These are phyloP conservation scores for Neckera pumila DNA, from an alignment of 225 moss, liverwort and hornwort species.

Conservation along the genomic window DNA sequence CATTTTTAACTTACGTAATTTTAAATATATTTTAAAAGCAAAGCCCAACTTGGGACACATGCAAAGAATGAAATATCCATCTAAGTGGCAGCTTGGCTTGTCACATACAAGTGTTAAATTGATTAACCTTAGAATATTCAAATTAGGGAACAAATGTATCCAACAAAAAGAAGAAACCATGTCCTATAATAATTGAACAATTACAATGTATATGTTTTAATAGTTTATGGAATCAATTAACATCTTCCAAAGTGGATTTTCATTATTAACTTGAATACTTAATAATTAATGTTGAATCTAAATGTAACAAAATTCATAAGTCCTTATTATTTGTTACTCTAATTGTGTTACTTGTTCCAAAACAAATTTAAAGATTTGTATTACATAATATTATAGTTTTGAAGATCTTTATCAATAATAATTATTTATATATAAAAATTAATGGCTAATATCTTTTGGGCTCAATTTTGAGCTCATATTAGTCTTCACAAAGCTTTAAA, in stretches of 20 bases:
- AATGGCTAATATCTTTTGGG: accelerated
- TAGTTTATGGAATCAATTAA: not conserved
- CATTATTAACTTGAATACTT: not conserved
- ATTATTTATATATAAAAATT: not conserved
- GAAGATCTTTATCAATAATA: not conserved
- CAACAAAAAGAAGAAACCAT: not conserved
- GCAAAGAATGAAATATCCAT: accelerated
- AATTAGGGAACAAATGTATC: too few relatives aligned
- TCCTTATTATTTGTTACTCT: not conserved
- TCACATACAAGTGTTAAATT: not conserved
- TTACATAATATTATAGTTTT: too few relatives aligned
- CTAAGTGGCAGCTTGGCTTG: not conserved
- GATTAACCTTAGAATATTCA: too few relatives aligned
- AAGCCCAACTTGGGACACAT: not conserved
- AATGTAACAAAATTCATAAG: not conserved
- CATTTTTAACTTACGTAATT: not conserved
- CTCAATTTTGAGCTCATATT: not conserved
- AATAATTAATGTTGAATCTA: not conserved
- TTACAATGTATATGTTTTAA: not conserved
- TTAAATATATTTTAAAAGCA: not conserved
- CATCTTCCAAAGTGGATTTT: not conserved
- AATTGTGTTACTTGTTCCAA: not conserved
- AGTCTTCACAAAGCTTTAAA: not conserved
- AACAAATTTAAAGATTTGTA: not conserved
- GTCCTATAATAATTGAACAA: too few relatives aligned